Conservation (phyloP, 257 asterid genomes). For the Capsicum baccatum region DNA sequence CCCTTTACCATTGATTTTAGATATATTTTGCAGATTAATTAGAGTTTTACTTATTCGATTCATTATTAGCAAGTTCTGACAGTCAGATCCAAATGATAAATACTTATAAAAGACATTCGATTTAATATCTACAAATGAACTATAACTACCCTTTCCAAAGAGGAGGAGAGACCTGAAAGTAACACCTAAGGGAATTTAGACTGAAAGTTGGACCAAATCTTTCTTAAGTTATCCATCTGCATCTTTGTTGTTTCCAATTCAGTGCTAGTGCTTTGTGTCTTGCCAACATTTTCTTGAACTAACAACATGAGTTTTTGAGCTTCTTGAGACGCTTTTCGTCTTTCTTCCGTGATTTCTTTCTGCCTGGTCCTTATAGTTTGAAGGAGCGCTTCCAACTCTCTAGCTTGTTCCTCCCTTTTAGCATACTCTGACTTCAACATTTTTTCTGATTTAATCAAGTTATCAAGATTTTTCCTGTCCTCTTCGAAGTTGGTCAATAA, state of each 20-base stretch:
- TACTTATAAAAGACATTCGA: too few relatives aligned
- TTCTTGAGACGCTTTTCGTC: not conserved
- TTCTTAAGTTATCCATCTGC: constrained; percentile 16
- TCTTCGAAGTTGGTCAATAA: constrained; percentile 1
- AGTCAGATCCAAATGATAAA: too few relatives aligned
- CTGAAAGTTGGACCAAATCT: not conserved
- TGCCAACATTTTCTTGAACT: constrained; percentile 29
- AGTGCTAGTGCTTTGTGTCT: not conserved
- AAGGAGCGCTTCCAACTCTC: constrained; percentile 7
- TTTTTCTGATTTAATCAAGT: not conserved
- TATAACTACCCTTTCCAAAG: too few relatives aligned
- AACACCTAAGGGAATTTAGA: not conserved
- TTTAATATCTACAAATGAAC: too few relatives aligned
- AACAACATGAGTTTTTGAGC: constrained; percentile 20
- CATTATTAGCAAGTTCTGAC: too few relatives aligned
- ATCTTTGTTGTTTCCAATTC: constrained; percentile 8
- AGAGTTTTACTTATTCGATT: too few relatives aligned
- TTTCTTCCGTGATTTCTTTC: constrained; percentile 1
- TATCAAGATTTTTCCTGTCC: not conserved
- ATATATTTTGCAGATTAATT: too few relatives aligned
- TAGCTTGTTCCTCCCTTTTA: constrained; percentile 20
- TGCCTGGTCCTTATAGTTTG: not conserved
- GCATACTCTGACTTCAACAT: not conserved
- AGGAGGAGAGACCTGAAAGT: too few relatives aligned
- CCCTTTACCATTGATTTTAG: too few relatives aligned